Evolutionary conservation across 2,329 filamentous ascomycete species (phyloP).

Genomic region (Ophiostoma tasmaniense): DNA sequence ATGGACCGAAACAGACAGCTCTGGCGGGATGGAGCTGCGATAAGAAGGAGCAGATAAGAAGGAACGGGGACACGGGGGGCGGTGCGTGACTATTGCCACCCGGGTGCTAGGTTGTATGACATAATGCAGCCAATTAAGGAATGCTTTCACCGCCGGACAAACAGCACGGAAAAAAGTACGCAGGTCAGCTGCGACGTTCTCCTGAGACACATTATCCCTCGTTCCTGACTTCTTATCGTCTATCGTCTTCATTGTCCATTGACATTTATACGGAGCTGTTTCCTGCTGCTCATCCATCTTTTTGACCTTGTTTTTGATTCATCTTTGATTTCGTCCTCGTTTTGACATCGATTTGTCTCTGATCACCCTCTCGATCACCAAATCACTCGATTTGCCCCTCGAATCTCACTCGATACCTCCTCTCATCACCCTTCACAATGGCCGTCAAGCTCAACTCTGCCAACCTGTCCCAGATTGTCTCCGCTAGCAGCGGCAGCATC

Average conservation of each 20-base stretch:
- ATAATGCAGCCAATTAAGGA: neutral
- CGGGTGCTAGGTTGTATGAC: neutral
- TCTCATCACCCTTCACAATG: conserved; percentile 3
- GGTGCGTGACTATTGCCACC: neutral
- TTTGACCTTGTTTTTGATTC: neutral
- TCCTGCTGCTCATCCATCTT: neutral
- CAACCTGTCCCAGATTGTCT: conserved; percentile 31
- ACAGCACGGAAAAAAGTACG: neutral
- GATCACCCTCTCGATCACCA: neutral
- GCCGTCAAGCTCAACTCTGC: conserved; percentile 32
- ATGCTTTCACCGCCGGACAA: neutral
- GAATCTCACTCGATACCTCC: neutral
- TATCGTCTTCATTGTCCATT: neutral
- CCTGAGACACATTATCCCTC: neutral
- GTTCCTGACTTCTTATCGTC: neutral
- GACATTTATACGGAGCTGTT: neutral
- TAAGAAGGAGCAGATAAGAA: neutral
- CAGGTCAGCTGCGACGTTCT: neutral
- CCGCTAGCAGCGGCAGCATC: conserved; percentile 21
- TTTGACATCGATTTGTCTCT: no score
- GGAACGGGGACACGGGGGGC: neutral
- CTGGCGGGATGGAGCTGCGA: neutral
- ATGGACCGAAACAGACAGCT: neutral
- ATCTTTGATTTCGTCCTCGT: neutral
- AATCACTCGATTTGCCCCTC: neutral